A percentile compares a stretch with the other conserved stretches of the same genome.
phyloP scores from a whole-genome alignment of 495 filamentous ascomycete genomes.

The Xylona heveae region DNA sequence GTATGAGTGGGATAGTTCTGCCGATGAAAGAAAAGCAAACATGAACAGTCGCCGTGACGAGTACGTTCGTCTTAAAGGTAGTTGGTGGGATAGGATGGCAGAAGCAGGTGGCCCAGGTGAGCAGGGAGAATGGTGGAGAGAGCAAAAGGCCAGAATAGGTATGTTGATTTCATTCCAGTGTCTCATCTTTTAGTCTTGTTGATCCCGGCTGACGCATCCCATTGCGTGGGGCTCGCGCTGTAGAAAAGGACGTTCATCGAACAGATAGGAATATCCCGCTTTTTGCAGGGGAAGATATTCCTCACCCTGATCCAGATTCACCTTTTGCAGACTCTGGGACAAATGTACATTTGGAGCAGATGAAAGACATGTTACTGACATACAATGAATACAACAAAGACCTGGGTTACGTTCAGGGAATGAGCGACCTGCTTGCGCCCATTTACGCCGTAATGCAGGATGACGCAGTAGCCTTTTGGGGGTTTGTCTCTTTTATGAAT shows the following conservation, averaged over 20 bases:
- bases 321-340: constrained; percentile 81
- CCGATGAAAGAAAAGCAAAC: constrained; percentile 57
- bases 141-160: constrained; percentile 88
- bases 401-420: constrained; percentile 92
- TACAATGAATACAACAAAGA: constrained; percentile 94
- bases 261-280: constrained; percentile 85
- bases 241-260: constrained; percentile 96
- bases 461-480: constrained; percentile 93
- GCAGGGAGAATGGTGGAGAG: constrained; percentile 82
- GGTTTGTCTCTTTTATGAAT: constrained; percentile 87
- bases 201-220: constrained; percentile 19
- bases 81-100: constrained; percentile 90
- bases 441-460: constrained; percentile 96
- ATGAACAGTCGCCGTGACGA: constrained; percentile 77
- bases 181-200: constrained; percentile 1
- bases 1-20: constrained; percentile 71
- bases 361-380: constrained; percentile 97
- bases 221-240: constrained; percentile 22
- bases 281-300: constrained; percentile 89
- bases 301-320: constrained; percentile 94
- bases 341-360: constrained; percentile 92
- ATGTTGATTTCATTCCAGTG: constrained; percentile 15
- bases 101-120: constrained; percentile 55
- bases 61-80: constrained; percentile 80
- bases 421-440: constrained; percentile 90